Conservation (phyloP, 108 stramenopile species). For the Pelagomonas calceolata region DNA sequence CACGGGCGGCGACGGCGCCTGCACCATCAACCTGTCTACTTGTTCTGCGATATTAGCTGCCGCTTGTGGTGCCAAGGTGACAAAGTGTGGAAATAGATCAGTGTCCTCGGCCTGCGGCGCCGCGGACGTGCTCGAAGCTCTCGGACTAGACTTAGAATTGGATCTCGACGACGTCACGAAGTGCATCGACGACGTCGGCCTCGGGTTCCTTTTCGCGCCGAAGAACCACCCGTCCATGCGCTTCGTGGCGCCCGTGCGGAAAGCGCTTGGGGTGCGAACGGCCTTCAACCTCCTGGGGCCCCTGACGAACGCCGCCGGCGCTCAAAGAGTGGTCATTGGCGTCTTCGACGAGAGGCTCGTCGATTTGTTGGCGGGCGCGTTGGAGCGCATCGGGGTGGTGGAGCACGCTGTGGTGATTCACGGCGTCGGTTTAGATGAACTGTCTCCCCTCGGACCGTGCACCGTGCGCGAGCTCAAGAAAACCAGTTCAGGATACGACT, state of each 20-base stretch:
- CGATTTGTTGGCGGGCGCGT: slow-evolving; percentile 72
- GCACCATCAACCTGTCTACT: slow-evolving; percentile 95
- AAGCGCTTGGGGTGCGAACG: slow-evolving; percentile 81
- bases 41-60: slow-evolving; percentile 87
- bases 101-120: slow-evolving; percentile 79
- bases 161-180: slow-evolving; percentile 67
- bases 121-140: slow-evolving; percentile 86
- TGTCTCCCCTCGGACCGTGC: slow-evolving; percentile 77
- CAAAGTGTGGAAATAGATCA: slow-evolving; percentile 90
- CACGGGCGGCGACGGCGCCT: slow-evolving; percentile 97
- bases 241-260: slow-evolving; percentile 85
- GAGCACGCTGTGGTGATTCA: slow-evolving; percentile 95
- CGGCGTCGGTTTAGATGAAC: slow-evolving; percentile 93
- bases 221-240: slow-evolving; percentile 95
- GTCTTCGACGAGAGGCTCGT: slow-evolving; percentile 82
- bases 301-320: slow-evolving; percentile 93
- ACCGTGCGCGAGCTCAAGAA: slow-evolving; percentile 26
- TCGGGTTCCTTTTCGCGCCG: slow-evolving; percentile 96
- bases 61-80: slow-evolving; percentile 80
- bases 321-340: slow-evolving; percentile 89
- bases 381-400: slow-evolving; percentile 72
- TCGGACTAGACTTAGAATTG: slow-evolving; percentile 87
- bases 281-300: slow-evolving; percentile 97
- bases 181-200: slow-evolving; percentile 68
- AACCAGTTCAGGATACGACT: slow-evolving; percentile 58